Evolutionary conservation across 2,329 filamentous ascomycete genomes (phyloP), one percentile per base, ranked within the genome.

Genomic region (Westerdykella aurantiaca): DNA sequence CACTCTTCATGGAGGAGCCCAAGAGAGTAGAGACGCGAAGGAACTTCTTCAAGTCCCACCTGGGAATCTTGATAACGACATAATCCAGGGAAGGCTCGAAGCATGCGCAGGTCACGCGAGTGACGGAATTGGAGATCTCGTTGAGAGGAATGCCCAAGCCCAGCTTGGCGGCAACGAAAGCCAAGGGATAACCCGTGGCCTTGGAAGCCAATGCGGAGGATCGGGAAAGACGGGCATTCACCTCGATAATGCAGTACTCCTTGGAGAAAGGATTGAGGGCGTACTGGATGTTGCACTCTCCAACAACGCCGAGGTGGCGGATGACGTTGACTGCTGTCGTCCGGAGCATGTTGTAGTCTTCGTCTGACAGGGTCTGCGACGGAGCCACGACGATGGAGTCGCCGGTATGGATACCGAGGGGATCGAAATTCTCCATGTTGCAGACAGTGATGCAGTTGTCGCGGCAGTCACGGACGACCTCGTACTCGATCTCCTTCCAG

Each of bases 391-490:
- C 93, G 54, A 98, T 96, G 11, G 91, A 97, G 66, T 98, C 93
- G 68, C 93, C 93, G 2, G 93, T 98, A 64, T 97, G 93, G 51
- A 97, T 97, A 60, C 93, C 93, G 1, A 98, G 82, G 43, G 93
- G 93, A 68, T 98, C 93, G 62, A 98, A 98, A 73, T 98, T 98
- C 74, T 98, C 93, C 93, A 98, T 97, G 75, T 98, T 98, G 70
- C 93, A 98, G 49, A 98, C 93, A 6, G 93, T 98, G 66, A 98
- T 97, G 68, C 93, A 98, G 78, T 97, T 97, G 73, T 98, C 90
- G 58, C 88, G 83, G 45, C 83, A 86, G 74, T 97, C 93, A 61
- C 93, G 85, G 34, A 98, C 93, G 49, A 97, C 93, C 69, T 98
- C 93, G 64, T 97, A 98, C 69, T 98, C 93, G 51, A 97, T 94